Evolutionary conservation across 257 asterid species (phyloP).

Genomic region (Penstemon eatonii): DNA sequence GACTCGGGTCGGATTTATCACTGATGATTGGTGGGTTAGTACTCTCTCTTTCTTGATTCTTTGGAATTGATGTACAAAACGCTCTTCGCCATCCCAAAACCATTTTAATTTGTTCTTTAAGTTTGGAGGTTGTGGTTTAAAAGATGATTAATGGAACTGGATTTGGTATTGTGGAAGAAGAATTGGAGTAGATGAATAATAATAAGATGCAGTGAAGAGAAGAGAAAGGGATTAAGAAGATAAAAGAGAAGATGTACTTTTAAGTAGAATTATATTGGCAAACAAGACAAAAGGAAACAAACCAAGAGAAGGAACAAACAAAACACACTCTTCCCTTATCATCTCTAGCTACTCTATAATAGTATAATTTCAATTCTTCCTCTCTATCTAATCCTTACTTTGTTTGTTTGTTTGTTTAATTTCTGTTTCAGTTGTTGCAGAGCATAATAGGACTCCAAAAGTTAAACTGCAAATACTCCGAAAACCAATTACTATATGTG

Average conservation of each 20-base stretch:
- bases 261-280: neutral
- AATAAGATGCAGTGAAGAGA: too few species aligned
- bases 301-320: slow-evolving; percentile 18
- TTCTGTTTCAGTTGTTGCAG: slow-evolving; percentile 26
- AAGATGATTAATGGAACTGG: slow-evolving; percentile 22
- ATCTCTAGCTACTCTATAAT: too few species aligned
- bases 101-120: slow-evolving; percentile 36
- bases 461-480: slow-evolving; percentile 35
- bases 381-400: too few species aligned
- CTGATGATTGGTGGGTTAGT: neutral
- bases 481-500: slow-evolving; percentile 32
- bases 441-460: neutral
- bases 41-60: slow-evolving; percentile 44
- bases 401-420: neutral
- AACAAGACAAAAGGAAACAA: slow-evolving; percentile 31
- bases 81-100: slow-evolving; percentile 95
- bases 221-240: too few species aligned
- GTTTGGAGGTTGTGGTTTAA: neutral
- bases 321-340: too few species aligned
- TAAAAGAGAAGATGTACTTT: slow-evolving; percentile 8
- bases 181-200: too few species aligned
- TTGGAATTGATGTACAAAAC: slow-evolving; percentile 83
- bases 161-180: neutral
- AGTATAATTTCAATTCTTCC: too few species aligned
- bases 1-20: slow-evolving; percentile 28